Conservation (phyloP, 441 rosid genomes). For the Jatropha podagrica region DNA sequence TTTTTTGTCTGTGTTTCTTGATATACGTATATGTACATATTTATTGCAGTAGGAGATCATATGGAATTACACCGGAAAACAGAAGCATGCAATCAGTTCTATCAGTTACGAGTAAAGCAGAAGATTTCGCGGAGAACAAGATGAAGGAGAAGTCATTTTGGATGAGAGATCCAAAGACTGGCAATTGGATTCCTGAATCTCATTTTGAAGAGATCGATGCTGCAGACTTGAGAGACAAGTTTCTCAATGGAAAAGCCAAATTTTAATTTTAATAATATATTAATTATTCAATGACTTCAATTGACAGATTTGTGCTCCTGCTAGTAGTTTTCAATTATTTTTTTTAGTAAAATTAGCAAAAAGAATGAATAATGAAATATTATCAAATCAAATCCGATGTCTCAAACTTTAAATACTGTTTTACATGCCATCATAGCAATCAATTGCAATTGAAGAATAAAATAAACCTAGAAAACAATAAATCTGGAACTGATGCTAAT, state of each 20-base stretch:
- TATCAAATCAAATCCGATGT: no score
- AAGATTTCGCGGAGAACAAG: slow-evolving; percentile 12
- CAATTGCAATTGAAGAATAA: no score
- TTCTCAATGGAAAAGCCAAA: slow-evolving; percentile 27
- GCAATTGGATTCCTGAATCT: slow-evolving; percentile 56
- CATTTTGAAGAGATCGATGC: slow-evolving; percentile 41
- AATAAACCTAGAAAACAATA: neutral
- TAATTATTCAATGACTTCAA: neutral
- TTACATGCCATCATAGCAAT: no score
- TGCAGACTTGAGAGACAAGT: slow-evolving; percentile 41
- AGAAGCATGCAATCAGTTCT: slow-evolving; percentile 8
- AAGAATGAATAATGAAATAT: no score
- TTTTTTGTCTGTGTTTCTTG: no score
- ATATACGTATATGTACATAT: neutral
- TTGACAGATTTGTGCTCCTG: neutral
- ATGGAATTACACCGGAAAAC: slow-evolving; percentile 26
- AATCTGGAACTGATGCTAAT: neutral
- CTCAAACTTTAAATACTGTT: no score
- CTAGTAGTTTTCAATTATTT: no score
- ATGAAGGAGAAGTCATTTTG: slow-evolving; percentile 26
- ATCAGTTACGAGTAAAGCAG: slow-evolving; percentile 21
- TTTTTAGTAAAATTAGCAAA: no score
- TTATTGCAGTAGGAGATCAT: slow-evolving; percentile 19
- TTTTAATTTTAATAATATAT: neutral
- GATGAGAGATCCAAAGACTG: slow-evolving; percentile 64